Evolutionary conservation across 1,139 yeast species (phyloP).

Genomic region (Yamadazyma sp.): DNA sequence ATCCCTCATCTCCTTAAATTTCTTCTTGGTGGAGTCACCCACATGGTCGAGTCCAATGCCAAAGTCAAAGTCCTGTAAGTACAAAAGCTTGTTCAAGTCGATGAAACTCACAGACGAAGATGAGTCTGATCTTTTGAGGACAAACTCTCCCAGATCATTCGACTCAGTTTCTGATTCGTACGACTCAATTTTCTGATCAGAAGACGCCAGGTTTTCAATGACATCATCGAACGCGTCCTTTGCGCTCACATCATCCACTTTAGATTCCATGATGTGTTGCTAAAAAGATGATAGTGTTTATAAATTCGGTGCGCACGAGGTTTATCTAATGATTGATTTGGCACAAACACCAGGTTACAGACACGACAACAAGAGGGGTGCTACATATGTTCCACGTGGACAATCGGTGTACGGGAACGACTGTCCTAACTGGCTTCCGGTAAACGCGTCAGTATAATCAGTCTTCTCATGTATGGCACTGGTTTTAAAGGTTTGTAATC

Average conservation of each 20-base stretch:
- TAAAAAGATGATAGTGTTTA: too few relatives aligned
- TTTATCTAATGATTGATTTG: too few relatives aligned
- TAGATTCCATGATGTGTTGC: too few relatives aligned
- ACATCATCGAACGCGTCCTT: background rate
- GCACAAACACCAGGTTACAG: too few relatives aligned
- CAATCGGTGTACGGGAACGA: too few relatives aligned
- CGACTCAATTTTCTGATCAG: background rate
- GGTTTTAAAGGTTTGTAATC: too few relatives aligned
- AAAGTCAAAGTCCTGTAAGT: slow-evolving; percentile 46
- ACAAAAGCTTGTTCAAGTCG: slow-evolving; percentile 37
- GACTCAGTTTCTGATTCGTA: slow-evolving; percentile 1
- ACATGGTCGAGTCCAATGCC: slow-evolving; percentile 42
- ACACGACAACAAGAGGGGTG: too few relatives aligned
- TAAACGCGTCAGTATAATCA: too few relatives aligned
- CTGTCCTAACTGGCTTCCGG: too few relatives aligned
- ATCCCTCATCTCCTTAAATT: slow-evolving; percentile 34
- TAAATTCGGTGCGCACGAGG: too few relatives aligned
- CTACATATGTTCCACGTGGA: too few relatives aligned
- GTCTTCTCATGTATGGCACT: too few relatives aligned
- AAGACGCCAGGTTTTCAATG: background rate
- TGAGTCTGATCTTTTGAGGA: slow-evolving; percentile 30
- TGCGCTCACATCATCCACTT: background rate
- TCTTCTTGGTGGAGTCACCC: slow-evolving; percentile 35
- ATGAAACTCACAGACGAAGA: slow-evolving; percentile 34
- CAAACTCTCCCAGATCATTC: slow-evolving; percentile 2